Conservation (phyloP, 768 basidiomycete species). For the Suillus lakei region DNA sequence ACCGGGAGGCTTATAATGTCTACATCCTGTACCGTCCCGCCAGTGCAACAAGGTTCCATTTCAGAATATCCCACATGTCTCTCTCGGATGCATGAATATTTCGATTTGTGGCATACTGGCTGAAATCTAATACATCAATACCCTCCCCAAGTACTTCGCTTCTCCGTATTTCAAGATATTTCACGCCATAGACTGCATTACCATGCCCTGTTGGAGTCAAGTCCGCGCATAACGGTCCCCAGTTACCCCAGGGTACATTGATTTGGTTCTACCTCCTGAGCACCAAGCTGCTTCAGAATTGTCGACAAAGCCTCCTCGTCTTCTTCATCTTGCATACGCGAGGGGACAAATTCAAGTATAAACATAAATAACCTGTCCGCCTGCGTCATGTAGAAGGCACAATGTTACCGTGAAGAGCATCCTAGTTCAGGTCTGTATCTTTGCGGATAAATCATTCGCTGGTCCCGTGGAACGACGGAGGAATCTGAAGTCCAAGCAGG, state of each 20-base stretch:
- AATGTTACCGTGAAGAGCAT: not conserved
- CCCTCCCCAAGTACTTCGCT: not conserved
- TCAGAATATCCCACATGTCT: not conserved
- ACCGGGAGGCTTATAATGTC: not conserved
- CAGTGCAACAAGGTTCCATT: not conserved
- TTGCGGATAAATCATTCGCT: not conserved
- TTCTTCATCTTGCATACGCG: not conserved
- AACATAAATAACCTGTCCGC: not conserved
- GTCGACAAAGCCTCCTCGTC: not conserved
- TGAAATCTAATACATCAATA: not conserved
- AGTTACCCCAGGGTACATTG: not conserved
- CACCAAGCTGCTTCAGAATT: not conserved
- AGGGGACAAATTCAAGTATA: not conserved
- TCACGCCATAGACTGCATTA: not conserved
- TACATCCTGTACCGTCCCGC: not conserved
- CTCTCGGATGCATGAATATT: not conserved
- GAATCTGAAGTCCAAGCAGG: not conserved
- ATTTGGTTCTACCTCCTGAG: not conserved
- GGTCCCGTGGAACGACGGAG: not conserved
- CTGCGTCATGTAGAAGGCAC: not conserved
- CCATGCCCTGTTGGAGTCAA: not conserved
- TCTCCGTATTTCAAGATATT: not conserved
- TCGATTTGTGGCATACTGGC: not conserved
- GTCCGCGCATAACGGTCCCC: not conserved
- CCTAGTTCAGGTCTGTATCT: not conserved